These are phyloP conservation scores for Trichocladium uniseriatum DNA, from an alignment of 495 filamentous ascomycete genomes.

Conservation along the genomic window DNA sequence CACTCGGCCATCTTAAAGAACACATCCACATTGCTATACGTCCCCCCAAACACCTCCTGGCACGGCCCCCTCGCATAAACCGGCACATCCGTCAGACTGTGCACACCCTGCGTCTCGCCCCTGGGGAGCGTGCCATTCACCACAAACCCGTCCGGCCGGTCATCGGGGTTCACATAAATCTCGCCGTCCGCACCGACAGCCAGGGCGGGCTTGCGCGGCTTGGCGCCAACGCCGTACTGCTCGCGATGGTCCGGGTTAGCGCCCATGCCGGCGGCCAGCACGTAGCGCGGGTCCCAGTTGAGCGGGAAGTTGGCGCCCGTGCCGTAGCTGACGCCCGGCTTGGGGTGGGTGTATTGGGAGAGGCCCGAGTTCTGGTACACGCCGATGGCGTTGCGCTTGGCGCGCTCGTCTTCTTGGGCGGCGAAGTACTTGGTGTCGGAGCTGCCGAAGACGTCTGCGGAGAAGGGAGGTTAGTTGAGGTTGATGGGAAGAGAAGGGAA, in stretches of 20 bases:
- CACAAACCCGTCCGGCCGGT: slow-evolving; percentile 53
- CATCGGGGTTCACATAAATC: slow-evolving; percentile 50
- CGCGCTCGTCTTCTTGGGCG: slow-evolving; percentile 48
- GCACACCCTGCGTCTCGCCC: slow-evolving; percentile 50
- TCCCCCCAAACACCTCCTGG: slow-evolving; percentile 59
- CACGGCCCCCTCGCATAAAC: slow-evolving; percentile 66
- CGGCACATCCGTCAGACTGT: slow-evolving; percentile 66
- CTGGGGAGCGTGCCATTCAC: slow-evolving; percentile 61
- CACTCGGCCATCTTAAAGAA: slow-evolving; percentile 66
- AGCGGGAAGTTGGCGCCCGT: slow-evolving; percentile 59
- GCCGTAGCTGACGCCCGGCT: slow-evolving; percentile 42
- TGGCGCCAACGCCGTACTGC: slow-evolving; percentile 52
- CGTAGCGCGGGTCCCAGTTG: slow-evolving; percentile 70
- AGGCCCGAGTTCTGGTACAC: slow-evolving; percentile 56
- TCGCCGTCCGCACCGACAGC: slow-evolving; percentile 36
- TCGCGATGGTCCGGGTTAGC: slow-evolving; percentile 61
- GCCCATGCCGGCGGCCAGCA: slow-evolving; percentile 53
- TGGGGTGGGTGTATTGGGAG: slow-evolving; percentile 52
- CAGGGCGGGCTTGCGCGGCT: slow-evolving; percentile 48
- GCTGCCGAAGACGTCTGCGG: slow-evolving; percentile 34
- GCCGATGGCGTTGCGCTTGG: slow-evolving; percentile 59
- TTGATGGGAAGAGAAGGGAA: neutral
- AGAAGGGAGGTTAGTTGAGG: neutral
- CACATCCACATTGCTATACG: slow-evolving; percentile 58
- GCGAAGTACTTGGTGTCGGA: slow-evolving; percentile 51